Evolutionary conservation across 1,284 basidiomycete genomes (phyloP), one percentile per base, ranked within the genome.

Genomic region (Tilletia indica): DNA sequence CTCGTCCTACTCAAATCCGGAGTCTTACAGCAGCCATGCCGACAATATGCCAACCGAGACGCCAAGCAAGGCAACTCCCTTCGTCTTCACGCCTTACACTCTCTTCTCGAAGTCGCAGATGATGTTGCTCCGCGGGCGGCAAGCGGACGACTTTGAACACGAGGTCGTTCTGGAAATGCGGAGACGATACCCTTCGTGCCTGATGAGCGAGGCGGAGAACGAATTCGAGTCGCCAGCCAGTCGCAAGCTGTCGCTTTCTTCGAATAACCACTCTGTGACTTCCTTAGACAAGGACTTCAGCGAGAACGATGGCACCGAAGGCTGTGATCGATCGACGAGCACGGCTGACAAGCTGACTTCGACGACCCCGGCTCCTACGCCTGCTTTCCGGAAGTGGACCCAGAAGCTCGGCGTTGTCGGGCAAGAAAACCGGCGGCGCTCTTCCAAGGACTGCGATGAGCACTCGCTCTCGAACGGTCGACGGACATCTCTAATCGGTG

Each of bases 21-120:
- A 48, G 6, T 36, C 39, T 9, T 48, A 42, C 66, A 38, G 12
- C 19, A 19, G 5, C 14, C 34, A 38, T 21, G 42, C 78, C 80
- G 66, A 78, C 73, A 68, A 84, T 76, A 63, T 77, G n/a, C 80
- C 76, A 25, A 78, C 80, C 67, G 84, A 85, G 71, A 83, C 78
- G 47, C 85, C 86, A 73, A 85, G 85, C 74, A 82, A 86, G 2
- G 85, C 85, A 11, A 82, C 85, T 2, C 86, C 86, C 0, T 87
- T 87, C 77, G 86, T 87, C 68, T 87, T 87, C 80, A 86, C 86
- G 3, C 87, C 87, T 0, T 87, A 86, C 84, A 85, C 83, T 56
- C 82, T 87, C 6, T 87, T 87, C 77, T 81, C 85, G 76, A 86
- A 86, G 74, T 83, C 85, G 34, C 87, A 87, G 78, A 83, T 82